Conservation (phyloP, 2,329 filamentous ascomycete genomes). For the Daldinia sp. region DNA sequence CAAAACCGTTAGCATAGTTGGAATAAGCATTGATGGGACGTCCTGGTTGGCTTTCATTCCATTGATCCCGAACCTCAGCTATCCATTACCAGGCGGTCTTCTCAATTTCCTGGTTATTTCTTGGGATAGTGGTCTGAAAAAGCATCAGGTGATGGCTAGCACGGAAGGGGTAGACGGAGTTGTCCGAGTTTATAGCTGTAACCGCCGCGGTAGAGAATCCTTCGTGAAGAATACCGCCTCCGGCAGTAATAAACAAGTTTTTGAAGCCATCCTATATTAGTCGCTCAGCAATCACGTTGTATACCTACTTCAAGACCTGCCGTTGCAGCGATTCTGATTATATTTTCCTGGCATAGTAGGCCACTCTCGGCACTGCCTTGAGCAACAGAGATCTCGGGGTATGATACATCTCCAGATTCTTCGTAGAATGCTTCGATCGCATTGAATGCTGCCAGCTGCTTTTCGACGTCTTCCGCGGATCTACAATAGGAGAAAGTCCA, state of each 20-base stretch:
- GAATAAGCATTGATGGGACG: constrained; percentile 29
- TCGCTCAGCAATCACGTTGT: background rate
- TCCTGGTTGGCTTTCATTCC: constrained; percentile 35
- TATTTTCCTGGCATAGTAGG: background rate
- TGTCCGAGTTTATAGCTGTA: background rate
- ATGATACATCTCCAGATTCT: background rate
- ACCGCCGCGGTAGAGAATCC: background rate
- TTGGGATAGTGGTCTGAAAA: background rate
- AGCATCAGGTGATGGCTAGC: background rate
- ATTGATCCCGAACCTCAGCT: constrained; percentile 16
- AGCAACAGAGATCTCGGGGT: background rate
- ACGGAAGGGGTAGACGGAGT: background rate
- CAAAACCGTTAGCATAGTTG: constrained; percentile 40
- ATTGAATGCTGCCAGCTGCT: constrained; percentile 36
- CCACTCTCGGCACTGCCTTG: background rate
- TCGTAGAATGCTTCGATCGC: constrained; percentile 23
- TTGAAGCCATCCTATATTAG: background rate
- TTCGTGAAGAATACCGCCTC: background rate
- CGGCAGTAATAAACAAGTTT: background rate
- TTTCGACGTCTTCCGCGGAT: constrained; percentile 35
- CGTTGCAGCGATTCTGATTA: background rate
- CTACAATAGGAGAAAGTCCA: constrained; percentile 41
- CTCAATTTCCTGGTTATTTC: background rate
- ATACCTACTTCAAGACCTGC: background rate
- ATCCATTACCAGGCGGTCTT: constrained; percentile 18